Percentiles rank a stretch among this genome's conserved stretches.
Conservation (phyloP, 2,329 filamentous ascomycete genomes). For the Sclerotinia trifoliorum region DNA sequence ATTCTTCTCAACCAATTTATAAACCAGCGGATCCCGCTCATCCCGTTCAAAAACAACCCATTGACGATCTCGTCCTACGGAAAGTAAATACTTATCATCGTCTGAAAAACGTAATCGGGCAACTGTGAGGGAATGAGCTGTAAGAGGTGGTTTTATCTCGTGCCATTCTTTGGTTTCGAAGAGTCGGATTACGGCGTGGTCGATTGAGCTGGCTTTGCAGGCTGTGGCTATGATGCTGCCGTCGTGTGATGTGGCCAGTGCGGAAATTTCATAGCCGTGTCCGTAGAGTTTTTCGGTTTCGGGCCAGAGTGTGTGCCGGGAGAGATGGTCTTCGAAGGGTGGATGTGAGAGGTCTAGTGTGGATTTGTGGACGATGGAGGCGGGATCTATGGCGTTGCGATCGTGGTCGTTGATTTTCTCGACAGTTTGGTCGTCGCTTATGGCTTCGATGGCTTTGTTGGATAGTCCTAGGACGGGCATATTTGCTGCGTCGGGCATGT, state of each 20-base stretch:
- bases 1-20: constrained; percentile 62
- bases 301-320: constrained; percentile 90
- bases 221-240: constrained; percentile 80
- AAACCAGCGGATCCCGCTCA: constrained; percentile 44
- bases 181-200: constrained; percentile 90
- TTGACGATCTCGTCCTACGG: constrained; percentile 86
- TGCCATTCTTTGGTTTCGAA: constrained; percentile 88
- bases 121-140: constrained; percentile 83
- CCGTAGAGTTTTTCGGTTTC: constrained; percentile 96
- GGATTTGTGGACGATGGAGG: constrained; percentile 56
- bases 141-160: constrained; percentile 77
- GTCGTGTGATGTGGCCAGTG: constrained; percentile 74
- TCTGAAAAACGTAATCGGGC: constrained; percentile 77
- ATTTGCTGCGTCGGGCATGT: constrained; percentile 82
- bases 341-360: constrained; percentile 68
- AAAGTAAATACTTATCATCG: constrained; percentile 74
- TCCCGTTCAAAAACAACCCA: constrained; percentile 76
- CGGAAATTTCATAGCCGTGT: constrained; percentile 94
- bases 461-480: constrained; percentile 94
- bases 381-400: constrained; percentile 54
- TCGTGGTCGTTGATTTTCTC: constrained; percentile 47
- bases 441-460: constrained; percentile 80
- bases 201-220: constrained; percentile 86
- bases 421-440: constrained; percentile 51
- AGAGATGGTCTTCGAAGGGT: constrained; percentile 85